phyloP scores from a whole-genome alignment of 2,329 filamentous ascomycete species.

The Monosporascus sp. region DNA sequence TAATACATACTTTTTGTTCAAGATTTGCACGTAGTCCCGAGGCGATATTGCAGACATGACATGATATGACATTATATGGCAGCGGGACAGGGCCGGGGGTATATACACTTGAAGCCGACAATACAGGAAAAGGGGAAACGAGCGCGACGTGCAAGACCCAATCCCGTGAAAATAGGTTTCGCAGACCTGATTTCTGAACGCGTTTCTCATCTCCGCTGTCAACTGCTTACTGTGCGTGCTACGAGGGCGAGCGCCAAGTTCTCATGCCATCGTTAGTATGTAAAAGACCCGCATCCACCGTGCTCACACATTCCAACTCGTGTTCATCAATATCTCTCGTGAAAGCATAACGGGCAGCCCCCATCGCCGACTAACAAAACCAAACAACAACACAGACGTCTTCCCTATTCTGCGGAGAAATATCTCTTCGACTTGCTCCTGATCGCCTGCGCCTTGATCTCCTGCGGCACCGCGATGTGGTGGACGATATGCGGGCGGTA shows the following conservation, averaged over 20 bases:
- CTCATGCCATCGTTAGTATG: not conserved
- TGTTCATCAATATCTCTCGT: not conserved
- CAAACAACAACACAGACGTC: constrained; percentile 6
- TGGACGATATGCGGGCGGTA: constrained; percentile 78
- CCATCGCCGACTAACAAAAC: not conserved
- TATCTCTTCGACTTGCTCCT: constrained; percentile 66
- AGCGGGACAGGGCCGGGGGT: not conserved
- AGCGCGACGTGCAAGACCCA: not conserved
- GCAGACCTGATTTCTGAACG: too few relatives aligned
- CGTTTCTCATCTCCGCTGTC: too few relatives aligned
- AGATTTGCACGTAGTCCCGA: not conserved
- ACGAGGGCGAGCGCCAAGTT: not conserved
- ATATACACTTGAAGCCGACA: not conserved
- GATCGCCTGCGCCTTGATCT: constrained; percentile 64
- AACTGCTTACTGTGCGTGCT: too few relatives aligned
- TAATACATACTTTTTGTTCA: not conserved
- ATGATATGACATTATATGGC: not conserved
- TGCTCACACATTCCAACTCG: not conserved
- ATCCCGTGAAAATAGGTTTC: too few relatives aligned
- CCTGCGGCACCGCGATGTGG: constrained; percentile 68
- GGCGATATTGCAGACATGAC: too few relatives aligned
- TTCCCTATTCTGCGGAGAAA: constrained; percentile 56
- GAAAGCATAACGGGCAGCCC: not conserved
- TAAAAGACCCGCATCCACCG: not conserved
- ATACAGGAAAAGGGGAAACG: not conserved